Evolutionary conservation across 495 filamentous ascomycete genomes (phyloP), one percentile per base, ranked within the genome.

Genomic region (Aspergillus egyptiacus): DNA sequence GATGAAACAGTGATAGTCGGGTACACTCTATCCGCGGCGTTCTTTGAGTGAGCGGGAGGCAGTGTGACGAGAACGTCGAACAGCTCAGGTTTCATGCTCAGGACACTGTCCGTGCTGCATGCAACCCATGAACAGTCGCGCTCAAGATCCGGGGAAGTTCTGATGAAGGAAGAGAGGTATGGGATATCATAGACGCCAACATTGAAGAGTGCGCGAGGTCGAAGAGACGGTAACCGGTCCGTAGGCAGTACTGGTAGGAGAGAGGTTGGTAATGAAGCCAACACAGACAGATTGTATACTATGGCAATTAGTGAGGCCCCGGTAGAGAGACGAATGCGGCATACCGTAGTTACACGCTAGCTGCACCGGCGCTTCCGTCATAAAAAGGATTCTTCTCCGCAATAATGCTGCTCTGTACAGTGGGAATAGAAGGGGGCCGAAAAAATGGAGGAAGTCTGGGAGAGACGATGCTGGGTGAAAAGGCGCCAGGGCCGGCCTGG

Each of bases 281-380:
- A 68, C 37, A 96, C 73, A n/a, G 91, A 95, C 23, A 96, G 81
- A 68, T 93, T 80, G 63, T 96, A 97, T 48, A 96, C 93, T 95
- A 40, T 17, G 32, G 2, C 8, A n/a, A 37, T 66, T 41, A 65
- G 51, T 40, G 30, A 31, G 9, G 0, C 11, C 2, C 10, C n/a
- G 25, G 11, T 34, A 13, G 20, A 37, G 20, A 8, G 27, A 50
- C 1, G 6, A 25, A 24, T 20, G 19, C 30, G 31, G 53, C 73
- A 31, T 74, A 95, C 90, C 89, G 69, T 86, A 96, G 61, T 95
- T 87, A 72, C 93, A 97, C 23, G 81, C 77, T 55, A 74, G 72
- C 62, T 89, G 83, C 13, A 97, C 89, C 2, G 93, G 93, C 11
- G 91, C 85, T 60, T 89, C 81, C 10, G 79, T 78, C 25, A 93